Percentiles rank a stretch among this genome's conserved stretches.
phyloP scores from a whole-genome alignment of 1,284 basidiomycete genomes.

The Heimioporus retisporus region DNA sequence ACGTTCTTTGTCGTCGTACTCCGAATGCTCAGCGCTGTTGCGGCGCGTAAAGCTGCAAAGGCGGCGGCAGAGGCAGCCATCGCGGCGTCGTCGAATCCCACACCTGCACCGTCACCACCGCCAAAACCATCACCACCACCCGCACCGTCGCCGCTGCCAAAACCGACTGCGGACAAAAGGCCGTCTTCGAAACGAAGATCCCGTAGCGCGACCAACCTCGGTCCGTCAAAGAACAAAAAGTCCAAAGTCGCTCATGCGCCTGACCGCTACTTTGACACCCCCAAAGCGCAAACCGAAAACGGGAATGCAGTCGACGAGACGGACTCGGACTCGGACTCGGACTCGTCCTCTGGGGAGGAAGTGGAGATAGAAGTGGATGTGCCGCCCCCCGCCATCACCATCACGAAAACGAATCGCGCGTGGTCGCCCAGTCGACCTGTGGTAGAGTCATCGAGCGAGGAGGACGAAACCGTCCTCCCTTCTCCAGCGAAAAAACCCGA shows the following conservation, averaged over 20 bases:
- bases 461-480: slow-evolving; percentile 27
- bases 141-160: slow-evolving; percentile 14
- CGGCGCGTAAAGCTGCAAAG: slow-evolving; percentile 36
- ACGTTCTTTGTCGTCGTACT: neutral
- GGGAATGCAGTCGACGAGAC: slow-evolving; percentile 29
- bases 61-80: slow-evolving; percentile 14
- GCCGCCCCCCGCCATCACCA: slow-evolving; percentile 16
- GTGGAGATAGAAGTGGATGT: slow-evolving; percentile 32
- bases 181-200: slow-evolving; percentile 34
- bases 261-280: slow-evolving; percentile 49
- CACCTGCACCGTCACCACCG: no score
- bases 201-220: slow-evolving; percentile 1
- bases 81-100: slow-evolving; percentile 22
- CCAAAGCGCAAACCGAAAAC: no score
- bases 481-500: slow-evolving; percentile 11
- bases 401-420: slow-evolving; percentile 42
- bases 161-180: slow-evolving; percentile 4
- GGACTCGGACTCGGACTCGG: slow-evolving; percentile 40
- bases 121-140: slow-evolving; percentile 19
- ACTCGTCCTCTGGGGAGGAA: slow-evolving; percentile 42
- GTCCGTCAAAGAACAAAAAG: slow-evolving; percentile 32
- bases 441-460: slow-evolving; percentile 60
- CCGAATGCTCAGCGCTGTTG: slow-evolving; percentile 40
- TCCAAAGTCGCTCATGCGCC: slow-evolving; percentile 21
- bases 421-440: slow-evolving; percentile 67